Percentiles rank a stretch among this genome's conserved stretches.
phyloP scores from a whole-genome alignment of 2,329 filamentous ascomycete species.

The Paraconiothyrium sp. region DNA sequence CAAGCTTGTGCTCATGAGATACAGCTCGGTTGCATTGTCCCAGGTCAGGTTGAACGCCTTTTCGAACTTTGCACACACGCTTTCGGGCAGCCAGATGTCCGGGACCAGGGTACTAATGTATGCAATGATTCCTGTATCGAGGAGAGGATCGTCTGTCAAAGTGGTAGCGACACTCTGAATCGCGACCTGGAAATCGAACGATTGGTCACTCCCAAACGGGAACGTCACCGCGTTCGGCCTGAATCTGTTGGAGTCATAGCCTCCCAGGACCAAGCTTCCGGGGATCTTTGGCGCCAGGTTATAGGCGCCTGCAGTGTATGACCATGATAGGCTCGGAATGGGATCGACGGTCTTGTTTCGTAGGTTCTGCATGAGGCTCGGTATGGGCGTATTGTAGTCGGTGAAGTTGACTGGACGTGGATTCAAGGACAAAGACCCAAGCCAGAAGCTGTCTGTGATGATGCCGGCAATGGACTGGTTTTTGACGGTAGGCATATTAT shows the following conservation, averaged over 20 bases:
- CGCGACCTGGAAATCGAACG: slow-evolving; percentile 36
- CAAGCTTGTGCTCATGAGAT: slow-evolving; percentile 49
- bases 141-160: slow-evolving; percentile 29
- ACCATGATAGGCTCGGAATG: slow-evolving; percentile 51
- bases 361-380: slow-evolving; percentile 35
- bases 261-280: slow-evolving; percentile 51
- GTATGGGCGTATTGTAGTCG: slow-evolving; percentile 32
- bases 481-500: slow-evolving; percentile 34
- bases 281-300: slow-evolving; percentile 37
- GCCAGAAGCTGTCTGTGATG: slow-evolving; percentile 45
- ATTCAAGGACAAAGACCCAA: slow-evolving; percentile 52
- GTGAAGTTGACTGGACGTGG: slow-evolving; percentile 52
- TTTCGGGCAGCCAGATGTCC: slow-evolving; percentile 53
- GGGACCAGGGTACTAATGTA: slow-evolving; percentile 51
- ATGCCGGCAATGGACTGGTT: slow-evolving; percentile 51
- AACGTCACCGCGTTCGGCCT: slow-evolving; percentile 35
- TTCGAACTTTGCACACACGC: slow-evolving; percentile 47
- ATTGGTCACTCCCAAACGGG: slow-evolving; percentile 38
- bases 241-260: slow-evolving; percentile 49
- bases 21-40: slow-evolving; percentile 46
- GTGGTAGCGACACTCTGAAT: slow-evolving; percentile 36
- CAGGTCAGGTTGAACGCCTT: slow-evolving; percentile 50
- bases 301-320: slow-evolving; percentile 53
- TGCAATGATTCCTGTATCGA: slow-evolving; percentile 34
- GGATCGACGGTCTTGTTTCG: slow-evolving; percentile 31